Conservation (phyloP, 2,329 filamentous ascomycete genomes). For the Colletotrichum musicola region DNA sequence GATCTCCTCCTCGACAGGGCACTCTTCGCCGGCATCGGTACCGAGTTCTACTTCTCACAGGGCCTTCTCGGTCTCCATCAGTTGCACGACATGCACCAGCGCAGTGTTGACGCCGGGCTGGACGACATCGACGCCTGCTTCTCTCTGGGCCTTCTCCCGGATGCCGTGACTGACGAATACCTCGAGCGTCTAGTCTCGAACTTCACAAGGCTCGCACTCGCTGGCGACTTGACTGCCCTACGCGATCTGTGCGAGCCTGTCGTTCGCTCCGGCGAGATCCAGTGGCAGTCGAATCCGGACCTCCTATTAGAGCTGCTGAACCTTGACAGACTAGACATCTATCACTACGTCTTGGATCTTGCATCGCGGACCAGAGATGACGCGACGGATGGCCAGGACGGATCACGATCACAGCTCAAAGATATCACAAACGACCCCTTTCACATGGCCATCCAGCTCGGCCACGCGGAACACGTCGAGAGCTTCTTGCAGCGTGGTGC, state of each 20-base stretch:
- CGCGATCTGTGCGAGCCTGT: conserved; percentile 46
- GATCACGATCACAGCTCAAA: conserved; percentile 17
- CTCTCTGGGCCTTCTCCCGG: conserved; percentile 42
- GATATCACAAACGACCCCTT: conserved; percentile 48
- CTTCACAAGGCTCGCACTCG: conserved; percentile 43
- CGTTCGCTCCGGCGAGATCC: conserved; percentile 44
- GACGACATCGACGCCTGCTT: conserved; percentile 47
- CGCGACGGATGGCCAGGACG: conserved; percentile 10
- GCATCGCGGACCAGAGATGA: conserved; percentile 43
- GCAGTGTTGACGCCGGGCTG: conserved; percentile 44
- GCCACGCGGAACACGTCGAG: conserved; percentile 39
- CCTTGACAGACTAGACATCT: conserved; percentile 42
- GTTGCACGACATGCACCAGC: conserved; percentile 46
- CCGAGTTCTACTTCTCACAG: conserved; percentile 40
- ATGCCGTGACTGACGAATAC: conserved; percentile 37
- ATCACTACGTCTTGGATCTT: conserved; percentile 46
- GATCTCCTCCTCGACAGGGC: conserved; percentile 45
- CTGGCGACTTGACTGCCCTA: conserved; percentile 43
- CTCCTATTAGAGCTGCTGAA: conserved; percentile 45
- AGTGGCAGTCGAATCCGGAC: conserved; percentile 41
- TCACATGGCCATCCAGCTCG: conserved; percentile 46
- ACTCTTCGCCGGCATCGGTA: conserved; percentile 45
- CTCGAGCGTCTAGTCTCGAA: conserved; percentile 41
- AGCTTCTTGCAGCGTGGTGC: conserved; percentile 40
- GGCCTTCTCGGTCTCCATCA: conserved; percentile 39